These are phyloP conservation scores for Leishmania aethiopica DNA, from an alignment of 208 protist genomes.

Conservation along the genomic window DNA sequence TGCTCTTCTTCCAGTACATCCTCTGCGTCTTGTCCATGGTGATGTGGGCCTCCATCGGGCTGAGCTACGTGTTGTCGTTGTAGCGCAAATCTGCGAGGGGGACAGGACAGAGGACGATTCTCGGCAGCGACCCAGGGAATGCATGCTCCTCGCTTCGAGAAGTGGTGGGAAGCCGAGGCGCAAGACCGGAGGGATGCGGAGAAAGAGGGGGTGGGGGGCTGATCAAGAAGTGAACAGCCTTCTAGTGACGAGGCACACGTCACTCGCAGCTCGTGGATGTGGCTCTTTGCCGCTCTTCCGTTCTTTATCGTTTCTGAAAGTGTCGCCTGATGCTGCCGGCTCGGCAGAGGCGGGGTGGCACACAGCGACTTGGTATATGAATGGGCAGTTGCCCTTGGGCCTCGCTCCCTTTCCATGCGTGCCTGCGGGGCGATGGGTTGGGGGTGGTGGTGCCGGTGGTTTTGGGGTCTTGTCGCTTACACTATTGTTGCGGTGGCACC, in stretches of 20 bases:
- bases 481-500: neutral
- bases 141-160: neutral
- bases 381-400: neutral
- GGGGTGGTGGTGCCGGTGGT: neutral
- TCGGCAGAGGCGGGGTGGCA: neutral
- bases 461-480: neutral
- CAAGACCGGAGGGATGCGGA: neutral
- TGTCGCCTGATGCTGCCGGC: neutral
- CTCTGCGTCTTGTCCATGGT: conserved; percentile 60
- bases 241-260: neutral
- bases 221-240: neutral
- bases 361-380: neutral
- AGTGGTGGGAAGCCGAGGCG: neutral
- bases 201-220: neutral
- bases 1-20: conserved; percentile 85
- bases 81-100: neutral
- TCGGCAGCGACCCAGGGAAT: neutral
- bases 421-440: neutral
- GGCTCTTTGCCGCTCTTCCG: neutral
- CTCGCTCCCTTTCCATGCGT: neutral
- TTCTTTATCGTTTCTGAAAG: neutral
- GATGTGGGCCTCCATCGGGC: conserved; percentile 57
- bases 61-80: conserved; percentile 42
- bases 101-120: neutral
- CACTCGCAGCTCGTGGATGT: neutral